Evolutionary conservation across 441 rosid species (phyloP).

Genomic region (Populus hybrid): DNA sequence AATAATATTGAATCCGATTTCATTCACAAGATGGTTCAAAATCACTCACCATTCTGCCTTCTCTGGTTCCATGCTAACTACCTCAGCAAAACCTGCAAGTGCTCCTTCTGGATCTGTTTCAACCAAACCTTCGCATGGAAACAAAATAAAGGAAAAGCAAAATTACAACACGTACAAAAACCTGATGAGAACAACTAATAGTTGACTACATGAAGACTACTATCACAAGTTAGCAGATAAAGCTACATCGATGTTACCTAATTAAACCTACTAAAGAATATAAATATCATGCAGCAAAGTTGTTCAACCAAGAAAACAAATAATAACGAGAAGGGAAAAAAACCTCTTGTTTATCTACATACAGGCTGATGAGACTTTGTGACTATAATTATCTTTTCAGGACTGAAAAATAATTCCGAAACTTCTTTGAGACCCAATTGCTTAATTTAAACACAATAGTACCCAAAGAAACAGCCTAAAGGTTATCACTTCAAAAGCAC

Average conservation of each 20-base stretch:
- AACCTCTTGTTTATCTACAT: neutral
- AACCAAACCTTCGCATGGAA: constrained; percentile 53
- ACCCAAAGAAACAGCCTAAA: neutral
- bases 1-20: neutral
- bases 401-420: neutral
- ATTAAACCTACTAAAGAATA: neutral
- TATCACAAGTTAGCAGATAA: neutral
- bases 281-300: neutral
- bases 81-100: constrained; percentile 91
- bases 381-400: neutral
- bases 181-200: neutral
- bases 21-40: neutral
- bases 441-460: neutral
- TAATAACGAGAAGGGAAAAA: neutral
- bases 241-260: neutral
- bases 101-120: constrained; percentile 95
- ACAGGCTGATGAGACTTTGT: neutral
- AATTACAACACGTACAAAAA: neutral
- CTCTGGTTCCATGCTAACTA: constrained; percentile 93
- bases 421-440: neutral
- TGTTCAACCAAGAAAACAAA: neutral
- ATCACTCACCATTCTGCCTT: constrained; percentile 90
- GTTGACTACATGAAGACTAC: neutral
- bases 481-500: neutral
- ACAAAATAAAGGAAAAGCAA: neutral